Base-by-base conservation (phyloP, 208 protist species). In the Crithidia thermophila region DNA sequence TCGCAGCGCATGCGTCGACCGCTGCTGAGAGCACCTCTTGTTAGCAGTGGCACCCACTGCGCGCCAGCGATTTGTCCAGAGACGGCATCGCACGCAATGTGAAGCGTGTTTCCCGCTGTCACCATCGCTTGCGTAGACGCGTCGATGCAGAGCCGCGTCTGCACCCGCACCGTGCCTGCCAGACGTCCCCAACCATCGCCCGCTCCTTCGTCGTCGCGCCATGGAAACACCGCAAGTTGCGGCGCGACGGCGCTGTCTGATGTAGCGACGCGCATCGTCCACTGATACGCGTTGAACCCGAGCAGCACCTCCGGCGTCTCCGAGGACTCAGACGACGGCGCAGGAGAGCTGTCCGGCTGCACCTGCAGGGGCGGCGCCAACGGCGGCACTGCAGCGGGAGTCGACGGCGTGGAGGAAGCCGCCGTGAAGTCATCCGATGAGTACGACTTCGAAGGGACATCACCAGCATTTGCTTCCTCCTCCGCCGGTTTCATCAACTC, bases 11-110 rank as follows among this genome's bases (percentile, higher is more conserved):
- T 37, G 30, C 30, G 8, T 46, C 1, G 20, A 28, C 18, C 20
- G 9, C 31, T 30, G 20, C 33, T n/a, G n/a, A n/a, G n/a, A n/a
- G n/a, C n/a, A n/a, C n/a, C 42, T 3, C 60, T 14, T 21, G 28
- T 13, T 8, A 68, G 5, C 14, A 75, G 69, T 9, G 69, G 60
- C 23, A 75, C 43, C 69, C 69, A 75, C 52, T 75, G 69, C 18
- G 69, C 69, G 14, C 61, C 42, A 33, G 36, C 42, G 3, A 11
- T 21, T 28, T 18, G 3, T 20, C 11, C 9, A 3, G 7, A 8
- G 14, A 40, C 59, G 3, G 10, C 31, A 21, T 21, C 23, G 43
- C 30, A 34, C 20, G 14, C 30, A 11, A 46, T 42, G 27, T 27
- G 8, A 52, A 75, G 36, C 16, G 52, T 64, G 43, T 21, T 63